A percentile compares a stretch with the other conserved stretches of the same genome.
These are phyloP conservation scores for Podospora pseudopauciseta DNA, from an alignment of 495 filamentous ascomycete genomes.

Conservation along the genomic window DNA sequence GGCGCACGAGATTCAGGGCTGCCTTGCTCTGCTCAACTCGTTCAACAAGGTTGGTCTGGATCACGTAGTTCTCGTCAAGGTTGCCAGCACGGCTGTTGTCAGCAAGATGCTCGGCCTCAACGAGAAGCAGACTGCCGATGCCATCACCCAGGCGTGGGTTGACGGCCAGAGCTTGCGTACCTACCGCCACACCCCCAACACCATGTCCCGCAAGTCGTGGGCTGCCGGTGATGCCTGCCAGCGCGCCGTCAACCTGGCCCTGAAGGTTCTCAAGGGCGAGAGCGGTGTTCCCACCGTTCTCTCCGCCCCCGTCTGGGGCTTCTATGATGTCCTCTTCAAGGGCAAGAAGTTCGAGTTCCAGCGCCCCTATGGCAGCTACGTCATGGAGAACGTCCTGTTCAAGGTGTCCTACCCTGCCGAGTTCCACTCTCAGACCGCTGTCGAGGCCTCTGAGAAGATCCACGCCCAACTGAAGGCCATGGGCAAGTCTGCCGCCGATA, in stretches of 20 bases:
- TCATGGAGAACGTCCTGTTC: slow-evolving; percentile 99
- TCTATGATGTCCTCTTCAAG: slow-evolving; percentile 97
- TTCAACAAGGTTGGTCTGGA: slow-evolving; percentile 98
- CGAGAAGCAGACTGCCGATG: slow-evolving; percentile 89
- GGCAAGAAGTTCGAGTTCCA: slow-evolving; percentile 95
- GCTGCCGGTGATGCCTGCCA: slow-evolving; percentile 97
- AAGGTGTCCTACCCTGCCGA: slow-evolving; percentile 99
- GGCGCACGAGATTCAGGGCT: slow-evolving; percentile 98
- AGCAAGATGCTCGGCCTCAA: slow-evolving; percentile 87
- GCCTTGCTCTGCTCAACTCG: slow-evolving; percentile 92
- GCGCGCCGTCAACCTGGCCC: slow-evolving; percentile 86
- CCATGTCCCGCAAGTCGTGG: slow-evolving; percentile 99
- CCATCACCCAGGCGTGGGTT: slow-evolving; percentile 94
- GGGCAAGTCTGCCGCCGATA: slow-evolving; percentile 92
- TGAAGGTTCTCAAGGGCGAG: slow-evolving; percentile 93
- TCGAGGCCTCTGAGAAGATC: slow-evolving; percentile 87
- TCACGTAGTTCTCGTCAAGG: slow-evolving; percentile 97
- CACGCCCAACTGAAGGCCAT: slow-evolving; percentile 73
- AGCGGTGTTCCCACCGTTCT: slow-evolving; percentile 87
- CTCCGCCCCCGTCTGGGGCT: slow-evolving; percentile 91
- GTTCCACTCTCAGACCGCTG: slow-evolving; percentile 98
- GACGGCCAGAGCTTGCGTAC: slow-evolving; percentile 95
- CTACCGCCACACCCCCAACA: slow-evolving; percentile 95
- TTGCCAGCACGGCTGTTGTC: slow-evolving; percentile 90
- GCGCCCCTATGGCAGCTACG: slow-evolving; percentile 92